Base-by-base conservation (phyloP, 441 rosid species). In the Gossypium schwendimanii region DNA sequence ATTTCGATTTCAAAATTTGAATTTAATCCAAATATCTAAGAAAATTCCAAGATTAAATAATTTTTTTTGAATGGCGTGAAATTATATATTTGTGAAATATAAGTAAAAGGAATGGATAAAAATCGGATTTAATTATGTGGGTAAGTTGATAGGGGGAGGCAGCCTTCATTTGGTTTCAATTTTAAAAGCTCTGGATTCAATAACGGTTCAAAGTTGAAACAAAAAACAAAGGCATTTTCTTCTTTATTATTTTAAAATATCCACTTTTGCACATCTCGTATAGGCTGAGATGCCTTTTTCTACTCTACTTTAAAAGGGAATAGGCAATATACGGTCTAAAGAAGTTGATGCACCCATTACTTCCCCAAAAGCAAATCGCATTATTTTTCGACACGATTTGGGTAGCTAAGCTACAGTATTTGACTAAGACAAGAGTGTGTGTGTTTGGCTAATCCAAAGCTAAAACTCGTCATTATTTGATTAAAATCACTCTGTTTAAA, bases 141-240 rank as follows among this genome's bases (percentile, higher is more conserved):
- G 77, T 74, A 74, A 70, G 73, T 63, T 54, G 49, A 33, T 3
- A 0, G 31, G 31, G 31, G 31, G 31, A 26, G 31, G 31, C 4
- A 26, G 31, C 31, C 31, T 26, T 63, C 4, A 33, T 71, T n/a
- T 47, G 15, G 26, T 15, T 50, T 24, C 18, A 6, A 28, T 5
- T 10, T 71, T 12, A 6, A 28, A 23, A 41, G 44, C 45, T 5
- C 74, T 63, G 47, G 66, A 62, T 14, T 65, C 49, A 11, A 57
- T 28, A 70, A 73, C 45, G 70, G 33, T 24, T n/a, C 9, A 3
- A 60, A 28, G 64, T 28, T 60, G 39, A 26, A 55, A 14, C 5
- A 55, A 20, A 55, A 7, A 10, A 6, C 10, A 54, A 6, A 3
- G 11, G 3, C 12, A 2, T 54, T 44, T 44, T 44, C 33, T 31